Evolutionary conservation across 495 filamentous ascomycete species (phyloP).

Genomic region (Penicillium subrubescens): DNA sequence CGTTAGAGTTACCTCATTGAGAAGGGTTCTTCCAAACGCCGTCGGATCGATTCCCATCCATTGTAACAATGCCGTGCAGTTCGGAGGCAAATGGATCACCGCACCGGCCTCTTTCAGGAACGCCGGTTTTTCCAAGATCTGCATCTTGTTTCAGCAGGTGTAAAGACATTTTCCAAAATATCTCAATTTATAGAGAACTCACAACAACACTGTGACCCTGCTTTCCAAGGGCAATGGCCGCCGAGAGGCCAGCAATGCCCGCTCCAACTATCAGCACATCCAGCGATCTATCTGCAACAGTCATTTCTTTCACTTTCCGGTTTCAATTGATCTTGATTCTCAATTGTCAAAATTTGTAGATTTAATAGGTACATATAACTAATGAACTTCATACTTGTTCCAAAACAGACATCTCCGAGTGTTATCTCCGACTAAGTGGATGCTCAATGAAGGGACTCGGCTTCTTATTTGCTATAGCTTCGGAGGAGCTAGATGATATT

Average conservation of each 20-base stretch:
- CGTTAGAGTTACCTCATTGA: background rate
- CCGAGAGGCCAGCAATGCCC: background rate
- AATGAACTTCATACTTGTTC: background rate
- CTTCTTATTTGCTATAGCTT: background rate
- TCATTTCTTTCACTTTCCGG: background rate
- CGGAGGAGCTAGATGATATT: background rate
- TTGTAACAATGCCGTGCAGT: slow-evolving; percentile 48
- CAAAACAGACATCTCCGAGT: background rate
- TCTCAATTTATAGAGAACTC: background rate
- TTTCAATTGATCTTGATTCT: background rate
- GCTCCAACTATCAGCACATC: background rate
- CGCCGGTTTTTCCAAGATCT: slow-evolving; percentile 53
- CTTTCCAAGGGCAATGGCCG: background rate
- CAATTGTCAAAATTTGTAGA: background rate
- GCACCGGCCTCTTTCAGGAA: slow-evolving; percentile 60
- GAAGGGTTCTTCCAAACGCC: background rate
- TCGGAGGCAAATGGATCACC: slow-evolving; percentile 54
- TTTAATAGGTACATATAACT: background rate
- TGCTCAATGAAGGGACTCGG: background rate
- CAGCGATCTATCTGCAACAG: background rate
- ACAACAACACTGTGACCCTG: background rate
- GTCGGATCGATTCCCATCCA: slow-evolving; percentile 33
- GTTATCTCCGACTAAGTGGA: background rate
- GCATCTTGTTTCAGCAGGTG: background rate
- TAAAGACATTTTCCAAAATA: background rate